Percentiles rank a stretch among this genome's conserved stretches.
Evolutionary conservation across 2,329 filamentous ascomycete genomes (phyloP).

Genomic region (Pleoardoris graminearum): DNA sequence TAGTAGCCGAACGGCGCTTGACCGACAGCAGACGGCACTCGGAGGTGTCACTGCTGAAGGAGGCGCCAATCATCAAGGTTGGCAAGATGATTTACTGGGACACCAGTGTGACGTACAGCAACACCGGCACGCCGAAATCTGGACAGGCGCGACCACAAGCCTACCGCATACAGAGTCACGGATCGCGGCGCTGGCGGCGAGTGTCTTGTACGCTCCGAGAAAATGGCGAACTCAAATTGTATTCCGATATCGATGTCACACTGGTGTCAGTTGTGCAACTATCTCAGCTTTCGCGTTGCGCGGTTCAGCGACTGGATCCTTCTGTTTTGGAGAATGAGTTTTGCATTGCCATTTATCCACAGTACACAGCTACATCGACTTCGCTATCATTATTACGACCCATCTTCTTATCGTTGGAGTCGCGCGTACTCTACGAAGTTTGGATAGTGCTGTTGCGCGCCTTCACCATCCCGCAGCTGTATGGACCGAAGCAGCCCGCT

Average conservation of each 20-base stretch:
- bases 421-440: conserved; percentile 88
- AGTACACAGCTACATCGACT: conserved; percentile 76
- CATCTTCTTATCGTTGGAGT: conserved; percentile 86
- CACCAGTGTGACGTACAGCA: conserved; percentile 59
- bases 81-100: conserved; percentile 70
- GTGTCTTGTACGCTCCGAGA: conserved; percentile 94
- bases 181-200: conserved; percentile 74
- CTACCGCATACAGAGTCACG: conserved; percentile 60
- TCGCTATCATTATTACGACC: conserved; percentile 79
- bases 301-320: conserved; percentile 85
- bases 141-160: conserved; percentile 52
- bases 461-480: conserved; percentile 90
- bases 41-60: conserved; percentile 61
- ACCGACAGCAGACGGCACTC: conserved; percentile 52
- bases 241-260: conserved; percentile 80
- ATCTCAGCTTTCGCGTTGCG: conserved; percentile 83
- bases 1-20: conserved; percentile 41
- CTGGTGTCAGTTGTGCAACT: conserved; percentile 83
- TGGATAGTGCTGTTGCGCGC: conserved; percentile 93
- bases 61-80: conserved; percentile 89
- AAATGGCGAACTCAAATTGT: conserved; percentile 89
- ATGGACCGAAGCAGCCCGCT: conserved; percentile 63
- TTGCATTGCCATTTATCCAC: conserved; percentile 93
- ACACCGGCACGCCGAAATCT: conserved; percentile 43
- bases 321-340: conserved; percentile 92